These are phyloP conservation scores for Ceratocystis diversiconidia DNA, from an alignment of 2,329 filamentous ascomycete species.

Conservation along the genomic window DNA sequence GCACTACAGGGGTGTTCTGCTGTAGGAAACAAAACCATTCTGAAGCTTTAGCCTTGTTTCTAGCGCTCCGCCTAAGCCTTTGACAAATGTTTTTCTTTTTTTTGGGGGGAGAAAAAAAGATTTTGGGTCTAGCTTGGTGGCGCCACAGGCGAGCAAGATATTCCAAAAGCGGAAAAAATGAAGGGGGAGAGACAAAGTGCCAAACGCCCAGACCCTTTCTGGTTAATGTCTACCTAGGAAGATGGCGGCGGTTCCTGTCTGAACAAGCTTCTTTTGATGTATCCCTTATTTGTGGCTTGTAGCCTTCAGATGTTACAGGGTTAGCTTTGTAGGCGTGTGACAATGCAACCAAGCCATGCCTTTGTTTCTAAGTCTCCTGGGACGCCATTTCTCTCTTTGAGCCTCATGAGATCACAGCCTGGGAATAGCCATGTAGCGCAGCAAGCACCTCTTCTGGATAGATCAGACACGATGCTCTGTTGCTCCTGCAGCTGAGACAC, in stretches of 20 bases:
- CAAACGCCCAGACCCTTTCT: neutral
- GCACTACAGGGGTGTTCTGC: neutral
- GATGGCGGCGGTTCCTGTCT: neutral
- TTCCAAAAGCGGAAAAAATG: too few species aligned
- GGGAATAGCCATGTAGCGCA: neutral
- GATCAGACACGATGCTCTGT: neutral
- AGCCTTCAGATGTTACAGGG: neutral
- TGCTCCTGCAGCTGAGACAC: neutral
- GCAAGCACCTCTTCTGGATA: neutral
- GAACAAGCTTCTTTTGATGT: neutral
- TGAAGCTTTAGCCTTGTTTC: neutral
- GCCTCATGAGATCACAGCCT: neutral
- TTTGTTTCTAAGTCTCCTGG: neutral
- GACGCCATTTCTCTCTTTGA: neutral
- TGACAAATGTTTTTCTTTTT: neutral
- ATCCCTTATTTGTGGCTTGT: neutral
- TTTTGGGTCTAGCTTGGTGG: too few species aligned
- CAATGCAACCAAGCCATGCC: neutral
- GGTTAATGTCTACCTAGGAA: neutral
- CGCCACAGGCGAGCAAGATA: too few species aligned
- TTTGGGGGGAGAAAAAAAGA: too few species aligned
- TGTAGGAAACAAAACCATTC: neutral
- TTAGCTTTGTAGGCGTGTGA: neutral
- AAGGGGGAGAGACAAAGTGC: neutral
- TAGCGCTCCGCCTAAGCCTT: neutral